A percentile compares a stretch with the other conserved stretches of the same genome.
Conservation (phyloP, 768 basidiomycete genomes). For the Lentinula boryana region DNA sequence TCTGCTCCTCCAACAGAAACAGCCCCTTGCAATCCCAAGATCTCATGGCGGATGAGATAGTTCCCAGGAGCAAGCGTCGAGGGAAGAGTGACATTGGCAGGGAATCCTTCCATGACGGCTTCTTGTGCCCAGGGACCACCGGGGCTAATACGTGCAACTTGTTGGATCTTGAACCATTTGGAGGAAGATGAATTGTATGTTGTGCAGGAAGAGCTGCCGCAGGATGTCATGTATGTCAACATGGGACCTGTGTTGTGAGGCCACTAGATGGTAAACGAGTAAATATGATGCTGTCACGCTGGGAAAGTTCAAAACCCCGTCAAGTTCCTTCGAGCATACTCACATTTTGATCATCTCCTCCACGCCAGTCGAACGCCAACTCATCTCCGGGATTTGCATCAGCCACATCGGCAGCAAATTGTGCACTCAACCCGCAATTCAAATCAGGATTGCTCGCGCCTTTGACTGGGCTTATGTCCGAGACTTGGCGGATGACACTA, state of each 20-base stretch:
- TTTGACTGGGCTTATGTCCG: slow-evolving; percentile 37
- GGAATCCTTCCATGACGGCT: slow-evolving; percentile 37
- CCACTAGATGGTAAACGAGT: slow-evolving; percentile 20
- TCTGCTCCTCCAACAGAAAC: slow-evolving; percentile 58
- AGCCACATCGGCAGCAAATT: slow-evolving; percentile 34
- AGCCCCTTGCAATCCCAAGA: slow-evolving; percentile 68
- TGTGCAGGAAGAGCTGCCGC: slow-evolving; percentile 31
- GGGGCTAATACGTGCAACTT: slow-evolving; percentile 24
- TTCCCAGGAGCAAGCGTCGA: slow-evolving; percentile 55
- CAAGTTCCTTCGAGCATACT: slow-evolving; percentile 12
- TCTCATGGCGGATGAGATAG: slow-evolving; percentile 75
- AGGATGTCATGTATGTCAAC: slow-evolving; percentile 47
- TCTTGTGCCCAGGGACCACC: slow-evolving; percentile 44
- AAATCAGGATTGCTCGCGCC: slow-evolving; percentile 33
- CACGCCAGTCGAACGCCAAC: slow-evolving; percentile 36
- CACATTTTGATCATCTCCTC: slow-evolving; percentile 24
- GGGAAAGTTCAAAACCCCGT: slow-evolving; percentile 3
- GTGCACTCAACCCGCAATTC: slow-evolving; percentile 38
- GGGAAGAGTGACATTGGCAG: slow-evolving; percentile 39
- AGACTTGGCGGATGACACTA: slow-evolving; percentile 39
- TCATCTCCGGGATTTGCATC: slow-evolving; percentile 38
- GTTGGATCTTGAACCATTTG: slow-evolving; percentile 45
- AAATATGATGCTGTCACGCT: slow-evolving; percentile 1
- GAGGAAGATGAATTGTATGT: slow-evolving; percentile 33
- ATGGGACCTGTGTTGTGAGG: slow-evolving; percentile 42